Conservation (phyloP, 2,329 filamentous ascomycete genomes). For the Whalleya microplaca region DNA sequence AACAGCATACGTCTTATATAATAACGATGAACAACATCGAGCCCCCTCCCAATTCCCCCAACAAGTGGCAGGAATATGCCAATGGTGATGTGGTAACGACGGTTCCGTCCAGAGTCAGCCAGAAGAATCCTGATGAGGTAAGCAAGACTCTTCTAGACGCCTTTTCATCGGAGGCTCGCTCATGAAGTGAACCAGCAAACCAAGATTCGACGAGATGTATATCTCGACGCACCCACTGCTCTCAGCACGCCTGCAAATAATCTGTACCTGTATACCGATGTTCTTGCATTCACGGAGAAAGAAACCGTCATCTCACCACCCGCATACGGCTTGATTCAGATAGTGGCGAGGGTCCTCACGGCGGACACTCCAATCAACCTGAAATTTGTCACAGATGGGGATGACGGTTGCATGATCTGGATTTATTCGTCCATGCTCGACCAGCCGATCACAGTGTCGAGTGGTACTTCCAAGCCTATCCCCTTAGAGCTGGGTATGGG, state of each 20-base stretch:
- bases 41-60: too few relatives aligned
- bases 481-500: background rate
- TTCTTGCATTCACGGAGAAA: background rate
- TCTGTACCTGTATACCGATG: conserved; percentile 1
- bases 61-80: too few relatives aligned
- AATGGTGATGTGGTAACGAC: too few relatives aligned
- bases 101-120: too few relatives aligned
- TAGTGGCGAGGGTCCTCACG: background rate
- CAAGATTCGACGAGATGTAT: background rate
- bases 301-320: background rate
- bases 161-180: too few relatives aligned
- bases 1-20: too few relatives aligned
- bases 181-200: too few relatives aligned
- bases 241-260: background rate
- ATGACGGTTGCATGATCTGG: background rate
- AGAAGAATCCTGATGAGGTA: too few relatives aligned
- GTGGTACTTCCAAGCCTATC: background rate
- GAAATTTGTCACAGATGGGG: background rate
- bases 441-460: background rate
- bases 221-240: background rate
- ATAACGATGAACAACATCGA: too few relatives aligned
- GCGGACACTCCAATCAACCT: background rate
- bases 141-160: too few relatives aligned
- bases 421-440: background rate
- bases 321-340: background rate